Percentiles rank a stretch among this genome's conserved stretches.
Conservation (phyloP, 345 rosid genomes). For the Gossypium mustelinum region DNA sequence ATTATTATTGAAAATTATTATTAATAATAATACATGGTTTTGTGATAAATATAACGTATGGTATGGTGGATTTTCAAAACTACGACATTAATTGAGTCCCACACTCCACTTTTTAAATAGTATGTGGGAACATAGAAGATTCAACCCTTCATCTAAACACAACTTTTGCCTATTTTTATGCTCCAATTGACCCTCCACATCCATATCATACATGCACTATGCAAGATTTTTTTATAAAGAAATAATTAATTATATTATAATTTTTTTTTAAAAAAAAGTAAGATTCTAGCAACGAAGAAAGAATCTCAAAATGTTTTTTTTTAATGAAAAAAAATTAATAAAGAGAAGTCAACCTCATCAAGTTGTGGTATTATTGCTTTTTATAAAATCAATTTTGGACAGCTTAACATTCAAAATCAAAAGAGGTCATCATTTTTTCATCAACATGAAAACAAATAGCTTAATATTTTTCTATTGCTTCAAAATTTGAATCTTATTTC, state of each 20-base stretch:
- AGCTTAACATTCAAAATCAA: conserved; percentile 11
- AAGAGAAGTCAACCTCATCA: conserved; percentile 16
- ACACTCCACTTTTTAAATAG: conserved; percentile 1
- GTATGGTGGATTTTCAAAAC: not conserved
- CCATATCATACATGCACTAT: not conserved
- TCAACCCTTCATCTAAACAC: not conserved
- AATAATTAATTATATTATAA: not conserved
- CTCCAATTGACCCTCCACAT: conserved; percentile 8
- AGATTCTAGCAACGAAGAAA: not conserved
- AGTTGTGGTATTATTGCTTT: conserved; percentile 1
- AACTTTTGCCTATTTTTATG: not conserved
- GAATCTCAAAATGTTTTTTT: not conserved
- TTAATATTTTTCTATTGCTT: too few species aligned
- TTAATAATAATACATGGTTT: not conserved
- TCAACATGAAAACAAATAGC: not conserved
- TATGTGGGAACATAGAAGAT: not conserved
- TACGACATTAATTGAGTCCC: conserved; percentile 13
- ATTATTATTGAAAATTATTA: too few species aligned
- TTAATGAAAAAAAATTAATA: not conserved
- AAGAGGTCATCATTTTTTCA: not conserved
- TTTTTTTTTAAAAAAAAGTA: too few species aligned
- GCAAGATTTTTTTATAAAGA: not conserved
- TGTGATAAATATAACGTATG: not conserved
- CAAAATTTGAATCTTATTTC: too few species aligned
- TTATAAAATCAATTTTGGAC: conserved; percentile 24